Conservation (phyloP, 2,329 filamentous ascomycete species). For the Colletotrichum liaoningense region DNA sequence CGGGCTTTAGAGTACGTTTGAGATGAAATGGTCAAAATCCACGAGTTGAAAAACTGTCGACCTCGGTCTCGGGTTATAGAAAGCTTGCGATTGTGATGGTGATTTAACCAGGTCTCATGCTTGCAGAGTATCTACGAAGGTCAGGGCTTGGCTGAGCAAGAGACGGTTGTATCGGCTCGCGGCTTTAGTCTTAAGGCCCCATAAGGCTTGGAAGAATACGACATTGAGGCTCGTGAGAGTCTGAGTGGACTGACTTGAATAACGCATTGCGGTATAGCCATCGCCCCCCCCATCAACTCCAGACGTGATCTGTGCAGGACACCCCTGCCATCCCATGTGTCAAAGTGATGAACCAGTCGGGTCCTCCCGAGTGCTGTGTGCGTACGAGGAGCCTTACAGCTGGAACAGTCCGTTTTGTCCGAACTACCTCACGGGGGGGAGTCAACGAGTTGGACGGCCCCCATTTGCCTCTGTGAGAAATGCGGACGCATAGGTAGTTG, state of each 20-base stretch:
- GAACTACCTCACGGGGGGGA: not conserved
- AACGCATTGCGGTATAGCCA: slow-evolving; percentile 23
- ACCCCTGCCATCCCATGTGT: slow-evolving; percentile 20
- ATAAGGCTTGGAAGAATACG: not conserved
- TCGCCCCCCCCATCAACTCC: not conserved
- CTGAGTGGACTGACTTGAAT: not conserved
- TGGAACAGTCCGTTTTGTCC: not conserved
- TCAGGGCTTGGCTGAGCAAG: not conserved
- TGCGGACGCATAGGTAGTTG: not conserved
- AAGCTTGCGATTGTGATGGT: not conserved
- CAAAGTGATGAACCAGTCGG: slow-evolving; percentile 23
- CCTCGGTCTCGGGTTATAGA: not conserved
- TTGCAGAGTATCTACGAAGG: not conserved
- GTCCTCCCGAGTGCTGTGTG: slow-evolving; percentile 7
- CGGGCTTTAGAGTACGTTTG: not conserved
- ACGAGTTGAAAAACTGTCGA: not conserved
- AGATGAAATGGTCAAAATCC: not conserved
- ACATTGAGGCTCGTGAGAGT: not conserved
- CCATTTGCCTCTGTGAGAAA: too few relatives aligned
- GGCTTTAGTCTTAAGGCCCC: not conserved
- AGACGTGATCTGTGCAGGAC: not conserved
- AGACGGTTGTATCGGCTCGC: not conserved
- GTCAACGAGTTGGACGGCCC: too few relatives aligned
- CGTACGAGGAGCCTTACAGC: not conserved
- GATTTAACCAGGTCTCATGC: not conserved